phyloP scores from a whole-genome alignment of 2,329 filamentous ascomycete genomes.

The Sporothrix inflata region DNA sequence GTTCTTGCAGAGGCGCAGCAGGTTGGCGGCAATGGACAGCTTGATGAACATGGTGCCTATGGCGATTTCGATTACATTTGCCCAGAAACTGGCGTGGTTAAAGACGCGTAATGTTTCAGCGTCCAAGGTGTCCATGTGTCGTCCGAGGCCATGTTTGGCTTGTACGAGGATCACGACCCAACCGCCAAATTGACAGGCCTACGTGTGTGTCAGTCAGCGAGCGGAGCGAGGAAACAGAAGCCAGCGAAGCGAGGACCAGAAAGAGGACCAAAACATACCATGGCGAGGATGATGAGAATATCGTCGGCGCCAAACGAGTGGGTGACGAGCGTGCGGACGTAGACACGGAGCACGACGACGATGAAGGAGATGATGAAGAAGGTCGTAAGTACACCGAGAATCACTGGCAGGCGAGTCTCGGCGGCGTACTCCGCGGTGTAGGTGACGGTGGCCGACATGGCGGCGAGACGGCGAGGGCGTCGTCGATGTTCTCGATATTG shows the following conservation, averaged over 20 bases:
- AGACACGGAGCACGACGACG: constrained; percentile 22
- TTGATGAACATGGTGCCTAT: constrained; percentile 34
- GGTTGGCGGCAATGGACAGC: constrained; percentile 35
- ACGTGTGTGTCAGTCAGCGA: neutral
- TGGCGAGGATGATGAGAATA: constrained; percentile 20
- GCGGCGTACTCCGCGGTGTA: constrained; percentile 34
- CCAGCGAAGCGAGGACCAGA: neutral
- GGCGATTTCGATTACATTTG: constrained; percentile 50
- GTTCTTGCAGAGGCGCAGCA: constrained; percentile 35
- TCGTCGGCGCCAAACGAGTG: constrained; percentile 23
- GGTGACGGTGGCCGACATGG: constrained; percentile 13
- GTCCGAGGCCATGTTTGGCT: constrained; percentile 51
- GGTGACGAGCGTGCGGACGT: constrained; percentile 15
- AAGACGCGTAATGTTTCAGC: constrained; percentile 42
- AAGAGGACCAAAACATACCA: constrained; percentile 11
- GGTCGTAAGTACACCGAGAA: constrained; percentile 34
- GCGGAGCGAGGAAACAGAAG: neutral
- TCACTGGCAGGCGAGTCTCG: constrained; percentile 37
- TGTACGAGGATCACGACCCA: constrained; percentile 47
- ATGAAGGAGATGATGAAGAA: constrained; percentile 22
- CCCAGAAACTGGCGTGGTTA: constrained; percentile 49
- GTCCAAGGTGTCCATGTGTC: constrained; percentile 46
- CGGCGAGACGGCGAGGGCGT: neutral
- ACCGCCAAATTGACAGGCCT: constrained; percentile 40
- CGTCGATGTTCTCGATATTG: neutral